phyloP scores from a whole-genome alignment of 2,329 filamentous ascomycete species.

The Aspergillus jensenii region DNA sequence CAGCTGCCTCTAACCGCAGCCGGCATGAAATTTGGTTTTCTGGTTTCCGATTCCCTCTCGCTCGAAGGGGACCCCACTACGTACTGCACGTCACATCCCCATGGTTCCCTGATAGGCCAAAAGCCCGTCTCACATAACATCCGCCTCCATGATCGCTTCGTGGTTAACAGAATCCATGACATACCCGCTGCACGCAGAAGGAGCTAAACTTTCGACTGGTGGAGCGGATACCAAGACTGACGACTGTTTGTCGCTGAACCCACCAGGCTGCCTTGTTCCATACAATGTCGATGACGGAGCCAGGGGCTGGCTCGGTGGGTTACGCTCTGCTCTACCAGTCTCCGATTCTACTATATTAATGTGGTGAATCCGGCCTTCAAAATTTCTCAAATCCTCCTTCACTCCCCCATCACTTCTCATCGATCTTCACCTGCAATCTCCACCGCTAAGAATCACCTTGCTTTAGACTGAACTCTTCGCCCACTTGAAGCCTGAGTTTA shows the following conservation, averaged over 20 bases:
- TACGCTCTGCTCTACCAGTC: constrained; percentile 4
- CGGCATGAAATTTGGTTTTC: not conserved
- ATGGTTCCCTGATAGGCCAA: not conserved
- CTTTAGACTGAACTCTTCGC: not conserved
- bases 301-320: constrained; percentile 15
- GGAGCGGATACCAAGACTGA: constrained; percentile 7
- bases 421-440: not conserved
- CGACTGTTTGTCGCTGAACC: not conserved
- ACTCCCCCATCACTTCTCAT: not conserved
- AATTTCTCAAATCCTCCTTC: not conserved
- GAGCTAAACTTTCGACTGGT: constrained; percentile 7
- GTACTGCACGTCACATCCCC: not conserved
- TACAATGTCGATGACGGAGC: constrained; percentile 18
- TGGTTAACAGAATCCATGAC: not conserved
- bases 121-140: not conserved
- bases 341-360: constrained; percentile 15
- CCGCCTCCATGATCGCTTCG: not conserved
- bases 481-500: not conserved
- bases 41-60: not conserved
- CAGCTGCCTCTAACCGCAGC: not conserved
- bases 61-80: not conserved
- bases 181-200: not conserved
- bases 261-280: constrained; percentile 11
- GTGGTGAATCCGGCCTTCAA: not conserved
- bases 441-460: not conserved